Evolutionary conservation across 2,329 filamentous ascomycete genomes (phyloP), one percentile per base, ranked within the genome.

Genomic region (Elsinoe fawcettii): DNA sequence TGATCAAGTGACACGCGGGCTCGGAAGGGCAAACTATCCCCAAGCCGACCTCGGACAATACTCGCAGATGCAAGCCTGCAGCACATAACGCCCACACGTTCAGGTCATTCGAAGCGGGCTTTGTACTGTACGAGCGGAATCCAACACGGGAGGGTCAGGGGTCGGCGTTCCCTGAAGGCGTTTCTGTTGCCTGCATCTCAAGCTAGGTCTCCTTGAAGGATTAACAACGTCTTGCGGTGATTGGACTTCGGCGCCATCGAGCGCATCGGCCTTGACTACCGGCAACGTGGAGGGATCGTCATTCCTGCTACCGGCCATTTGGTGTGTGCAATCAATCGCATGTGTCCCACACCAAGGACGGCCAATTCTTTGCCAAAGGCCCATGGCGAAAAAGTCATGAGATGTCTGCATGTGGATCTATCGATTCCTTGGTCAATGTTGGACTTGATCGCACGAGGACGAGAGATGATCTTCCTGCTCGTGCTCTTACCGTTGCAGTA

Each of bases 241-340:
- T 53, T 53, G 49, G 49, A 37, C 30, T 36, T 37, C 30, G 30
- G 49, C n/a, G 30, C 20, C 49, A 37, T 53, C 30, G 49, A 36
- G 49, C 49, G 30, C 49, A 53, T 37, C 49, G 30, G 49, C 9
- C 41, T 23, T 14, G 30, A 53, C 49, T 53, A 53, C 49, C 49
- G 49, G 49, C 49, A 53, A 53, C 49, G 49, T 53, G 49, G 49
- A 53, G 49, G 12, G 49, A 53, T 53, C 49, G 14, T 32, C 49
- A 32, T 36, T 18, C 25, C 20, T 36, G 49, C 30, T 53, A 53
- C 49, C 49, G 49, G 30, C 32, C 20, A 27, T 36, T 18, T 53
- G 49, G 49, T 39, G 49, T 39, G 49, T 46, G 49, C 49, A 53
- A n/a, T 16, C 20, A 23, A 37, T 20, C 2, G 25, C 25, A 11